Evolutionary conservation across 257 asterid genomes (phyloP).

Genomic region (Nicotiana knightiana): DNA sequence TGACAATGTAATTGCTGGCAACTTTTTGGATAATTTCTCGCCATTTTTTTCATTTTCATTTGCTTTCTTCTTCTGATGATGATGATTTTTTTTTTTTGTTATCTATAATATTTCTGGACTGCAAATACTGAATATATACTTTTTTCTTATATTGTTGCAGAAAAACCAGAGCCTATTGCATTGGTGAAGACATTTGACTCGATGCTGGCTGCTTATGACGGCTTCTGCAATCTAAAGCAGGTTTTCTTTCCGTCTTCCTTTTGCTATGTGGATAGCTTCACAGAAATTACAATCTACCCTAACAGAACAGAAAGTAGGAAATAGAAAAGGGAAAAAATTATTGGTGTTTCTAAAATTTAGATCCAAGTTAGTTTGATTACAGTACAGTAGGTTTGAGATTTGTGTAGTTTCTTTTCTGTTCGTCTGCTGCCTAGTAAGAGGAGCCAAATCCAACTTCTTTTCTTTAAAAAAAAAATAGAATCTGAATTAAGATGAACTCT

Average conservation of each 20-base stretch:
- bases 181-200: slow-evolving; percentile 69
- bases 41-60: not conserved
- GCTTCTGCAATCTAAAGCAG: slow-evolving; percentile 85
- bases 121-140: not conserved
- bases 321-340: not conserved
- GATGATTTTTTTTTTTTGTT: not conserved
- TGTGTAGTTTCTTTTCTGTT: not conserved
- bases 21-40: not conserved
- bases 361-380: not conserved
- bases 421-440: not conserved
- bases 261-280: not conserved
- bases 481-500: not conserved
- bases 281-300: not conserved
- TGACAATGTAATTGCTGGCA: not conserved
- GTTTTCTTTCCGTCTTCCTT: slow-evolving; percentile 20
- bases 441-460: not conserved
- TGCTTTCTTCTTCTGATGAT: not conserved
- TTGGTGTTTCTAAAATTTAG: not conserved
- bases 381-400: not conserved
- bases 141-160: slow-evolving; percentile 19
- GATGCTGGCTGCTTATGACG: slow-evolving; percentile 73
- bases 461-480: too few species aligned
- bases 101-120: not conserved
- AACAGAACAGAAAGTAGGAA: not conserved
- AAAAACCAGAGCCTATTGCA: slow-evolving; percentile 47